These are phyloP conservation scores for Vicia sativa DNA, from an alignment of 306 rosid genomes.

Conservation along the genomic window DNA sequence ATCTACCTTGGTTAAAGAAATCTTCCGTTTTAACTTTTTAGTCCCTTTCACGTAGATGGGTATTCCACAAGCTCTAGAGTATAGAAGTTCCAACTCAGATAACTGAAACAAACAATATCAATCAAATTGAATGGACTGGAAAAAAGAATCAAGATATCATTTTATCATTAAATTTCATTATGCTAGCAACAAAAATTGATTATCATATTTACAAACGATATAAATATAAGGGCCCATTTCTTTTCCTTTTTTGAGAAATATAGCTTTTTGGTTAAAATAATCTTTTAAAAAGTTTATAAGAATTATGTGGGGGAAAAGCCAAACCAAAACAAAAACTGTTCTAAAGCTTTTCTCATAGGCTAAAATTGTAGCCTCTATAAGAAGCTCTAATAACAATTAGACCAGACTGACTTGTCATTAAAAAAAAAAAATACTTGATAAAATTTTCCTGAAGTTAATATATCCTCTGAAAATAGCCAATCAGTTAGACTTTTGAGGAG, in stretches of 20 bases:
- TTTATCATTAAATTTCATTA: neutral
- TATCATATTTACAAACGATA: constrained; percentile 9
- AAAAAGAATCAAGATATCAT: constrained; percentile 38
- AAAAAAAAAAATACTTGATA: neutral
- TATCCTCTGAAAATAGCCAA: neutral
- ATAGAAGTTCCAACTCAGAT: constrained; percentile 72
- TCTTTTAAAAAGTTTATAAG: neutral
- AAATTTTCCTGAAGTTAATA: neutral
- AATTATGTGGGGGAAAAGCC: neutral
- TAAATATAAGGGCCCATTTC: neutral
- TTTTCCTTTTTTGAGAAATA: neutral
- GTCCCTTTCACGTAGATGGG: constrained; percentile 67
- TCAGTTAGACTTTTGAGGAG: neutral
- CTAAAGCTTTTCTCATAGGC: neutral
- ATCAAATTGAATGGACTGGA: constrained; percentile 42
- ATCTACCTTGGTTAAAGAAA: constrained; percentile 66
- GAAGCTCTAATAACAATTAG: neutral
- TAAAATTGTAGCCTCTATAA: constrained; percentile 1
- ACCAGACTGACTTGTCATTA: neutral
- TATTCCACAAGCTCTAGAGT: constrained; percentile 64
- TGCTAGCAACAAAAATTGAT: constrained; percentile 30
- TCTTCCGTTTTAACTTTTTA: constrained; percentile 55
- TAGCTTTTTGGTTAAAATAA: constrained; percentile 1
- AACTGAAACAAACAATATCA: constrained; percentile 57
- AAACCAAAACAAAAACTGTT: neutral